Evolutionary conservation across 2,329 filamentous ascomycete species (phyloP), one percentile per base, ranked within the genome.

Genomic region (Aspergillus eucalypticola): DNA sequence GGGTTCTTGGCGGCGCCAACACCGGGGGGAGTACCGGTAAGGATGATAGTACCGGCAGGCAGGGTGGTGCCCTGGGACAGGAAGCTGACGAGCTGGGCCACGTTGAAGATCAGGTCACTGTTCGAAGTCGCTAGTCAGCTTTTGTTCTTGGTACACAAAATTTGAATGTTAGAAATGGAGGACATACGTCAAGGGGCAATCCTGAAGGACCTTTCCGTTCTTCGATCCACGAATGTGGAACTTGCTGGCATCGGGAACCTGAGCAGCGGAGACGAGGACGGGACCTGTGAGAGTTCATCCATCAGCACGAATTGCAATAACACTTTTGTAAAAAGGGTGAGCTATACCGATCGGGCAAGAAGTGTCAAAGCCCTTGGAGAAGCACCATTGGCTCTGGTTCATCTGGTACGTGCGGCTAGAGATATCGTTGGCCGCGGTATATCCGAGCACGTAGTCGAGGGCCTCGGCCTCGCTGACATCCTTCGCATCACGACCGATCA

Each of bases 341-440:
- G 59, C 66, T 35, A 60, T 66, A 72, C 79, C 81, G 23, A 86
- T 72, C 0, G 85, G 85, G 59, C 83, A 86, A 2, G 81, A 78
- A 27, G 81, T 81, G 64, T 86, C 85, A 57, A 86, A 85, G 1
- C 84, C 83, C 73, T 87, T 86, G 23, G 83, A 85, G 69, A 82
- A 87, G 60, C 79, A 84, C 79, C 83, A 85, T 69, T 86, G 84
- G 53, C 76, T 78, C 69, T 83, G 80, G 21, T 78, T 76, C 65
- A 82, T 78, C 75, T 88, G 86, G 56, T 78, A 79, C 54, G 83
- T 81, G 3, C 86, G 82, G 61, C 82, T 84, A 2, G 85, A 87
- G 6, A 89, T 82, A 68, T 89, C 86, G 73, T 89, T 89, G 67
- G 82, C 81, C 21, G 82, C 81, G 0, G 85, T 86, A 70, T 89